Conservation (phyloP, 2,329 filamentous ascomycete genomes). For the Cyphellophora attinorum region DNA sequence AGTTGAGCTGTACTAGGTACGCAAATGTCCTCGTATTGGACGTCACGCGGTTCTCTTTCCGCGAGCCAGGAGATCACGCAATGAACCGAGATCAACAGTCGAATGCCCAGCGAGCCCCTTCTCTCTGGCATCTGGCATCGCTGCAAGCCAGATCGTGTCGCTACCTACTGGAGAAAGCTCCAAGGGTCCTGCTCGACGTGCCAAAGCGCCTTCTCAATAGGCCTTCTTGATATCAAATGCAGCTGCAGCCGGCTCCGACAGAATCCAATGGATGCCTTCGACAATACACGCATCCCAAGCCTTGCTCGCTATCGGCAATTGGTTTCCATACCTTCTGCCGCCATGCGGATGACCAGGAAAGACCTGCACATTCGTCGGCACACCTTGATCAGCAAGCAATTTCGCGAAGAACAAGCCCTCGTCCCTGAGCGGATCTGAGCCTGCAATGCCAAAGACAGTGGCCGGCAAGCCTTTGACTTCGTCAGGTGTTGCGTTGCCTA, state of each 20-base stretch:
- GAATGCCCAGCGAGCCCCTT: no score
- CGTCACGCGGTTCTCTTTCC: no score
- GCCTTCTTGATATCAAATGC: background rate
- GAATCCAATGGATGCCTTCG: background rate
- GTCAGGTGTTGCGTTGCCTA: slow-evolving; percentile 22
- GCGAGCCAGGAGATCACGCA: no score
- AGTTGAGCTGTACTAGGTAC: no score
- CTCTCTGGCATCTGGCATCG: no score
- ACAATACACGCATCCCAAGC: background rate
- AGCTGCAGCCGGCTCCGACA: background rate
- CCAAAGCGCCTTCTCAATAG: no score
- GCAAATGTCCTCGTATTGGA: no score
- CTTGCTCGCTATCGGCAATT: background rate
- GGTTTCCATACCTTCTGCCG: slow-evolving; percentile 22
- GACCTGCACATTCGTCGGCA: slow-evolving; percentile 21
- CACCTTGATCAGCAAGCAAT: slow-evolving; percentile 17
- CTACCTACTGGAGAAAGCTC: no score
- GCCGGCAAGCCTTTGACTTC: slow-evolving; percentile 27
- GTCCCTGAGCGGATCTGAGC: slow-evolving; percentile 5
- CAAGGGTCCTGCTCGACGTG: no score
- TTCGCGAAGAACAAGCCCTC: slow-evolving; percentile 18
- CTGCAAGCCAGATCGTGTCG: no score
- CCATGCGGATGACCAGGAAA: slow-evolving; percentile 25
- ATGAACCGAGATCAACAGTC: no score
- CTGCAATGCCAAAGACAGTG: slow-evolving; percentile 8